A percentile compares a stretch with the other conserved stretches of the same genome.
These are phyloP conservation scores for Debaryomyces tyrocola DNA, from an alignment of 805 yeast genomes.

Conservation along the genomic window DNA sequence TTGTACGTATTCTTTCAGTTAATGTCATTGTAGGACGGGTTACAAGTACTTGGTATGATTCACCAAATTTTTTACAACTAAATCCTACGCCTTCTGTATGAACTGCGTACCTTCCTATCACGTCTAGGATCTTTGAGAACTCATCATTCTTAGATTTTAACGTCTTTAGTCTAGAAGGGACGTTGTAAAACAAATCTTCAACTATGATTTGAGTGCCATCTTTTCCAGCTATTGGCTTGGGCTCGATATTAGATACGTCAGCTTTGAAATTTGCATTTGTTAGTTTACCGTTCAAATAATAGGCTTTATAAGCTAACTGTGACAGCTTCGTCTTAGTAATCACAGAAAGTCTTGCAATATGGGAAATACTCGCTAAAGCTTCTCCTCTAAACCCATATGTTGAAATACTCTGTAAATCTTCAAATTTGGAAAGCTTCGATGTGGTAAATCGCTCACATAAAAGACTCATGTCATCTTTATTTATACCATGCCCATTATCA, in stretches of 20 bases:
- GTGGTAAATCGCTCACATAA: conserved; percentile 94
- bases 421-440: conserved; percentile 72
- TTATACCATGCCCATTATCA: conserved; percentile 87
- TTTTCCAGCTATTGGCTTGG: conserved; percentile 80
- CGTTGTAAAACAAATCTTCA: conserved; percentile 87
- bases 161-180: conserved; percentile 74
- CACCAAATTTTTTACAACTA: conserved; percentile 79
- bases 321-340: conserved; percentile 65
- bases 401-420: conserved; percentile 66
- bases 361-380: conserved; percentile 92
- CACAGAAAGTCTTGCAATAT: conserved; percentile 79
- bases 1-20: conserved; percentile 68
- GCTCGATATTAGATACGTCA: conserved; percentile 37
- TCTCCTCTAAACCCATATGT: conserved; percentile 97
- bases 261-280: conserved; percentile 40
- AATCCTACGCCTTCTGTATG: conserved; percentile 72
- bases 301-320: conserved; percentile 68
- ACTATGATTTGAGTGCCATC: conserved; percentile 83
- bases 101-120: conserved; percentile 78
- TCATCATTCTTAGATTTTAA: conserved; percentile 71
- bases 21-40: conserved; percentile 51
- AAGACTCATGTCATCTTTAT: conserved; percentile 66
- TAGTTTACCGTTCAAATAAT: conserved; percentile 67
- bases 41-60: conserved; percentile 62
- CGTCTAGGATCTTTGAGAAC: conserved; percentile 72